phyloP scores from a whole-genome alignment of 2,329 filamentous ascomycete species.

The Rachicladosporium sp. region DNA sequence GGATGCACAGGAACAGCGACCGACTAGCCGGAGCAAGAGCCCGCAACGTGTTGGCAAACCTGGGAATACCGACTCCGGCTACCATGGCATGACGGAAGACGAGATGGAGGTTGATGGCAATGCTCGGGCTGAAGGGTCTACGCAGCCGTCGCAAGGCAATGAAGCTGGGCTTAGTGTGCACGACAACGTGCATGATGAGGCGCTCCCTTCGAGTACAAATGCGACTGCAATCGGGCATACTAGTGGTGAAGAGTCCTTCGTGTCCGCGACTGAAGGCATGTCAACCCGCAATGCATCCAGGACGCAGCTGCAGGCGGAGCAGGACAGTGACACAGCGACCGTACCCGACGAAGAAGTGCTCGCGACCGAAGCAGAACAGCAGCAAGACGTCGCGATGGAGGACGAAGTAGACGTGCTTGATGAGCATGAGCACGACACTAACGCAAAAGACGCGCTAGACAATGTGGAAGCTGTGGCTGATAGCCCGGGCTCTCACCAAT shows the following conservation, averaged over 20 bases:
- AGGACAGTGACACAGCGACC: conserved; percentile 22
- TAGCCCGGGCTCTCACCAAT: conserved; percentile 22
- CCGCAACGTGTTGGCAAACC: conserved; percentile 22
- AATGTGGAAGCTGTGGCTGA: too few relatives aligned
- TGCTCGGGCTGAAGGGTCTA: too few relatives aligned
- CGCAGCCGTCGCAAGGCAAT: too few relatives aligned
- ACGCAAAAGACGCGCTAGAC: too few relatives aligned
- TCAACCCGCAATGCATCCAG: conserved; percentile 16
- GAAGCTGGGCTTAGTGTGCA: too few relatives aligned
- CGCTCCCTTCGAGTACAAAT: too few relatives aligned
- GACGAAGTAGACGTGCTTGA: conserved; percentile 32
- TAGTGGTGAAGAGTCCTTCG: conserved; percentile 32
- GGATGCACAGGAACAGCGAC: conserved; percentile 14
- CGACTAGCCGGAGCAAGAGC: conserved; percentile 20
- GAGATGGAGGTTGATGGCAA: conserved; percentile 29
- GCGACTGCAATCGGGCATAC: conserved; percentile 14
- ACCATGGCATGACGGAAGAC: conserved; percentile 53
- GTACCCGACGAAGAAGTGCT: conserved; percentile 10
- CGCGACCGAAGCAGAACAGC: conserved; percentile 17
- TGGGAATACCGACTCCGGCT: conserved; percentile 51
- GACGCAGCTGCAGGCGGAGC: conserved; percentile 12
- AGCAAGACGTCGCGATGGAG: conserved; percentile 28
- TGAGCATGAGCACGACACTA: not conserved
- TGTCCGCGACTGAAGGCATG: conserved; percentile 35
- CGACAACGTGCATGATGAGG: too few relatives aligned